These are phyloP conservation scores for Pulveroboletus sp. DNA, from an alignment of 768 basidiomycete genomes.

Conservation along the genomic window DNA sequence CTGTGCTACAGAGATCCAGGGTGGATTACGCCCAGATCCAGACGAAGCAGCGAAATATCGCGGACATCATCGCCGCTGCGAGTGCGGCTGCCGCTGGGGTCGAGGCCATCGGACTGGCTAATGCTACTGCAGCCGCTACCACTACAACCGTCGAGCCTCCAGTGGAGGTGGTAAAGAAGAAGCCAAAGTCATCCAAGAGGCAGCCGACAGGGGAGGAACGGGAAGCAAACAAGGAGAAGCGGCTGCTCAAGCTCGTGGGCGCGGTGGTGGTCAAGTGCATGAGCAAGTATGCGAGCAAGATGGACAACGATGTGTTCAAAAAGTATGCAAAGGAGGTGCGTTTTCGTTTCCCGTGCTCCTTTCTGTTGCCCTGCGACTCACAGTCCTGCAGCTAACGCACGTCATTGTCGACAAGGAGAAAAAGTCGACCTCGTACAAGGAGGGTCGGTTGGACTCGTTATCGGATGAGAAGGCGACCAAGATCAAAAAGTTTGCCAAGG, in stretches of 20 bases:
- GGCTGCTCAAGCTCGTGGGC: slow-evolving; percentile 76
- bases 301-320: slow-evolving; percentile 86
- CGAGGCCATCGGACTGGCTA: slow-evolving; percentile 30
- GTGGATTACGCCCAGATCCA: background rate
- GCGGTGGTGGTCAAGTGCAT: slow-evolving; percentile 89
- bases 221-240: slow-evolving; percentile 75
- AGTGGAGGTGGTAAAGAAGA: slow-evolving; percentile 21
- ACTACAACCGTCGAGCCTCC: slow-evolving; percentile 6
- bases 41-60: slow-evolving; percentile 30
- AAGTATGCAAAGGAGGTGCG: slow-evolving; percentile 90
- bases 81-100: slow-evolving; percentile 34
- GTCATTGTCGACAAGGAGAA: slow-evolving; percentile 94
- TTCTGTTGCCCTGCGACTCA: background rate
- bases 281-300: slow-evolving; percentile 78
- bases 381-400: slow-evolving; percentile 62
- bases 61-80: slow-evolving; percentile 41
- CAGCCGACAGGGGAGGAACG: slow-evolving; percentile 50
- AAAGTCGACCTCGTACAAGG: slow-evolving; percentile 74
- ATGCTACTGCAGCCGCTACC: slow-evolving; percentile 18
- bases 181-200: slow-evolving; percentile 36
- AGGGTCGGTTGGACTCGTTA: slow-evolving; percentile 67
- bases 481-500: slow-evolving; percentile 91
- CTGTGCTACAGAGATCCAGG: too few species aligned
- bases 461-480: slow-evolving; percentile 84
- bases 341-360: slow-evolving; percentile 1